Conservation (phyloP, 805 yeast species). For the Saitoella complicata region DNA sequence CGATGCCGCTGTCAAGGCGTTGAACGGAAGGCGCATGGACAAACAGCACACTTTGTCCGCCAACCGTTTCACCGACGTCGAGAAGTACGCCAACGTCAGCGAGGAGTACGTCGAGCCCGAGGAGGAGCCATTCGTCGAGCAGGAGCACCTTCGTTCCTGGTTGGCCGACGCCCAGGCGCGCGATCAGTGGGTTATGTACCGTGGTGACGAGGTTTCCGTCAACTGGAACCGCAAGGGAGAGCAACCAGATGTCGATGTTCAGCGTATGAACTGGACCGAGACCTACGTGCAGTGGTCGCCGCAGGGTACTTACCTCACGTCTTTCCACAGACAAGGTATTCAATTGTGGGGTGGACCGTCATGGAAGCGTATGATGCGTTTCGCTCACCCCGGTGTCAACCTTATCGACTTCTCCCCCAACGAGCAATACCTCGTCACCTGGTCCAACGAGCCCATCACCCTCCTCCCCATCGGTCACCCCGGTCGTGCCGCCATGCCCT, state of each 20-base stretch:
- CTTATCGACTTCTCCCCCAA: constrained; percentile 83
- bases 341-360: constrained; percentile 90
- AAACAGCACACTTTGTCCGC: constrained; percentile 78
- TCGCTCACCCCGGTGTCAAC: constrained; percentile 77
- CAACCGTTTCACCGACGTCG: constrained; percentile 70
- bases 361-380: constrained; percentile 57
- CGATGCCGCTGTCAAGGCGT: constrained; percentile 57
- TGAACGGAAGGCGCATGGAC: constrained; percentile 83
- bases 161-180: constrained; percentile 74
- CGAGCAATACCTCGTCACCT: constrained; percentile 78
- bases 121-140: constrained; percentile 43
- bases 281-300: constrained; percentile 84
- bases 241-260: constrained; percentile 59
- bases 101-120: constrained; percentile 53
- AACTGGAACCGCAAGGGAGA: constrained; percentile 68
- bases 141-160: constrained; percentile 77
- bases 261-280: constrained; percentile 71
- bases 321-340: constrained; percentile 87
- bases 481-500: constrained; percentile 57
- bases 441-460: constrained; percentile 69
- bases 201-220: constrained; percentile 64
- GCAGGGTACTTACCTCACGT: constrained; percentile 72
- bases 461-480: constrained; percentile 52
- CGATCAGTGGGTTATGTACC: constrained; percentile 76
- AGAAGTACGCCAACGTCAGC: constrained; percentile 50